phyloP scores from a whole-genome alignment of 2,329 filamentous ascomycete species.

The Clarireedia paspali region DNA sequence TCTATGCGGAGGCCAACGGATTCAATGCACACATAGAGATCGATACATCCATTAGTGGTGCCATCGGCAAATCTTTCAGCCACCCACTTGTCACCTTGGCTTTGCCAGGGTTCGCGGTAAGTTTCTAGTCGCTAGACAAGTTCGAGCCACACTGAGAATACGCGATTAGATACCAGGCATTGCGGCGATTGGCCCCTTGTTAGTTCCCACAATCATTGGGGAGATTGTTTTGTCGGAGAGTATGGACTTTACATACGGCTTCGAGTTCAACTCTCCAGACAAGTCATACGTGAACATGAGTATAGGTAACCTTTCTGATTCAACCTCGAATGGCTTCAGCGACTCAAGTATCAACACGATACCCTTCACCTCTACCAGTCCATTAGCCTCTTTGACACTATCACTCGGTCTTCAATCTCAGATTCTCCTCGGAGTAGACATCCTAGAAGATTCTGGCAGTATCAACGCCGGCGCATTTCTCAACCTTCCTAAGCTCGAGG shows the following conservation, averaged over 20 bases:
- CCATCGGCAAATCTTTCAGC: background rate
- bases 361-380: background rate
- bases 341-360: background rate
- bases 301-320: conserved; percentile 3
- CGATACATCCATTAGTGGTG: background rate
- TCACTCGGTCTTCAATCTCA: background rate
- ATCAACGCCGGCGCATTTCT: conserved; percentile 2
- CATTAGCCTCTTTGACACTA: background rate
- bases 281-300: background rate
- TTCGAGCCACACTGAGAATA: background rate
- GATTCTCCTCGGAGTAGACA: conserved; percentile 3
- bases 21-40: conserved; percentile 7
- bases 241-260: conserved; percentile 5
- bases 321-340: background rate
- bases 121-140: background rate
- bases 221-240: background rate
- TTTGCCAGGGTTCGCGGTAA: conserved; percentile 1
- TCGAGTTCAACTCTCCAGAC: background rate
- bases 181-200: background rate
- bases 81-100: background rate
- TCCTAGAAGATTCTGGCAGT: background rate
- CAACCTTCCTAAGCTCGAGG: background rate
- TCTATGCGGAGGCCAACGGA: background rate
- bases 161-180: background rate
- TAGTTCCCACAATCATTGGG: background rate